Percentiles rank a stretch among this genome's conserved stretches.
phyloP scores from a whole-genome alignment of 495 filamentous ascomycete species.

The Aspergillus leporis region DNA sequence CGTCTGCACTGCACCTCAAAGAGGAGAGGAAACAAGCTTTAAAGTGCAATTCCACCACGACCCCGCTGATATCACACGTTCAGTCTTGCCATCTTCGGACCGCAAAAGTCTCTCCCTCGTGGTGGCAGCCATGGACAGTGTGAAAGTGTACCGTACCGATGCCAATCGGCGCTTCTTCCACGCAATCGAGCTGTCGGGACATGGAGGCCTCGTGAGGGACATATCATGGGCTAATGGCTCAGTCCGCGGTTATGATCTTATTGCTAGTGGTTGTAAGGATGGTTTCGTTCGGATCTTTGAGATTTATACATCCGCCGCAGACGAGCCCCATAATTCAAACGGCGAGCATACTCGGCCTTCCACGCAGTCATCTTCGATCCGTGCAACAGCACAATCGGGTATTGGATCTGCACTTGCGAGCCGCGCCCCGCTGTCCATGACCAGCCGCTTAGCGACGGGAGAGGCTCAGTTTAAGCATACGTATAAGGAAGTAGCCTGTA shows the following conservation, averaged over 20 bases:
- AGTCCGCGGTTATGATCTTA: constrained; percentile 79
- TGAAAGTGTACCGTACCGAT: constrained; percentile 79
- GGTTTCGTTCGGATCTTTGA: constrained; percentile 84
- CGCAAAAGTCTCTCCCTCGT: constrained; percentile 72
- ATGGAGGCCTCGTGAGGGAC: constrained; percentile 79
- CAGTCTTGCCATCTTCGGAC: constrained; percentile 73
- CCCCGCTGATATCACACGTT: constrained; percentile 72
- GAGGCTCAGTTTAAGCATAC: constrained; percentile 46
- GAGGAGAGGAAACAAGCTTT: constrained; percentile 85
- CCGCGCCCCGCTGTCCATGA: constrained; percentile 31
- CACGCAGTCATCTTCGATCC: constrained; percentile 36
- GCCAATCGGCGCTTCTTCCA: constrained; percentile 69
- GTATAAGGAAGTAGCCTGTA: constrained; percentile 46
- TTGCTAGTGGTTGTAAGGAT: constrained; percentile 92
- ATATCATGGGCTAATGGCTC: constrained; percentile 91
- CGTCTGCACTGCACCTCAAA: constrained; percentile 57
- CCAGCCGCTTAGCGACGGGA: constrained; percentile 33
- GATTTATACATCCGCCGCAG: constrained; percentile 55
- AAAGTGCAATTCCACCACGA: constrained; percentile 83
- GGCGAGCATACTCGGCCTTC: constrained; percentile 31
- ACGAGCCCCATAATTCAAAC: constrained; percentile 29
- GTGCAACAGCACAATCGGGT: constrained; percentile 48
- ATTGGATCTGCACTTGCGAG: constrained; percentile 53
- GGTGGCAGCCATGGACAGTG: constrained; percentile 78
- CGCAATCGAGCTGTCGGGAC: constrained; percentile 69